Base-by-base conservation (phyloP, 176 grass and related monocot species). In the Oryza meridionalis region DNA sequence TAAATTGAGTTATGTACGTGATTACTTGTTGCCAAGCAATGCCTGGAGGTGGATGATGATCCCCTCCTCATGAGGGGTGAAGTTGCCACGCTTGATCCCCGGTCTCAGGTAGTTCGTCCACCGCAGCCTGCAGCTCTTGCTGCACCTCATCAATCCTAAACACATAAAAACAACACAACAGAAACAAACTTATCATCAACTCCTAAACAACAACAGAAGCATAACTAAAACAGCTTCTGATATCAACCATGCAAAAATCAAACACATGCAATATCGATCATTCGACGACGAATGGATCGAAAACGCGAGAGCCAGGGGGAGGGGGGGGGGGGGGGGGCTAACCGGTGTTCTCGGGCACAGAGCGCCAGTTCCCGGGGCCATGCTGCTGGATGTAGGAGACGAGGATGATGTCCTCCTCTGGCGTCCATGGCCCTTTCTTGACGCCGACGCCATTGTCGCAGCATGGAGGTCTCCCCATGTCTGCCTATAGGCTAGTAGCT, bases 371-470 rank as follows among this genome's bases (percentile, higher is more conserved):
- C 76, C 89, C 89, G 0, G 89, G 89, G 7, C 89, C 89, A 2
- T 91, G 89, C 65, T 91, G 81, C 81, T 87, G 89, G 81, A 91
- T 84, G 85, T 91, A 91, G 85, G 89, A 91, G 81, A 91, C 89
- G 51, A 91, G 89, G 43, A 87, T 42, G 75, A 91, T 87, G 53
- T 91, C 89, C 70, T 91, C 89, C 89, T 91, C 89, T 3, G 85
- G 85, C 51, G 89, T 91, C 89, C 89, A 91, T 0, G 89, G 89
- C 43, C 89, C 89, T 24, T 91, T 91, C 89, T 90, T 90, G 6
- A 90, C 81, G 19, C 81, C 81, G 17, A 79, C 76, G 64, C 81
- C 81, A 69, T 70, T 84, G 65, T 84, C 89, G 32, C 84, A 87
- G 85, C 89, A 91, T 0, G 89, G 89, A 14, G 89, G 85, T 32